These are phyloP conservation scores for Anisodus tanguticus DNA, from an alignment of 257 asterid genomes.

Conservation along the genomic window DNA sequence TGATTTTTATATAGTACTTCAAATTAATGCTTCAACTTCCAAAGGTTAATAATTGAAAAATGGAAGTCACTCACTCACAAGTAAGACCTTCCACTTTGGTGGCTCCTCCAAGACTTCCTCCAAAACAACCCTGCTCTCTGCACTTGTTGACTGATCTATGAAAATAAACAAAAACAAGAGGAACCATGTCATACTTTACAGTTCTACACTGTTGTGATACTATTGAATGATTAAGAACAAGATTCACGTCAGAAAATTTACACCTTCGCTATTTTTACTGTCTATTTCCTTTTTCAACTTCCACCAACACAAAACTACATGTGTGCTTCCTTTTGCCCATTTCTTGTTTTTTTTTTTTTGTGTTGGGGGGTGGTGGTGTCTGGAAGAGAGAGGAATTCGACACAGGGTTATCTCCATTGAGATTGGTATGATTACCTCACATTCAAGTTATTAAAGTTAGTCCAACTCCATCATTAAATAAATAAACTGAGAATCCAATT, in stretches of 20 bases:
- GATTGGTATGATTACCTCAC: neutral
- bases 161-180: conserved; percentile 28
- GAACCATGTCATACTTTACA: conserved; percentile 29
- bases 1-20: neutral
- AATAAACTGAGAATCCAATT: conserved; percentile 27
- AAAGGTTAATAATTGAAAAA: conserved; percentile 33
- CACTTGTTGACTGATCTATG: conserved; percentile 56
- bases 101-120: conserved; percentile 89
- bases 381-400: neutral
- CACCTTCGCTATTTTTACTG: neutral
- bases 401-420: conserved; percentile 11
- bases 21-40: conserved; percentile 13
- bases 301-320: neutral
- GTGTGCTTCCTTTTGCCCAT: neutral
- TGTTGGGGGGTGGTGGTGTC: neutral
- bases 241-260: conserved; percentile 4
- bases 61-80: conserved; percentile 90
- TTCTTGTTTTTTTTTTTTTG: neutral
- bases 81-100: conserved; percentile 98
- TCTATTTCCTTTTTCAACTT: neutral
- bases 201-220: conserved; percentile 23
- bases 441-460: conserved; percentile 22
- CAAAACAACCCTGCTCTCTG: conserved; percentile 59
- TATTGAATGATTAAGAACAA: neutral
- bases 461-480: conserved; percentile 21